phyloP scores from a whole-genome alignment of 176 grass and related monocot genomes.

The Urochloa ruziziensis region DNA sequence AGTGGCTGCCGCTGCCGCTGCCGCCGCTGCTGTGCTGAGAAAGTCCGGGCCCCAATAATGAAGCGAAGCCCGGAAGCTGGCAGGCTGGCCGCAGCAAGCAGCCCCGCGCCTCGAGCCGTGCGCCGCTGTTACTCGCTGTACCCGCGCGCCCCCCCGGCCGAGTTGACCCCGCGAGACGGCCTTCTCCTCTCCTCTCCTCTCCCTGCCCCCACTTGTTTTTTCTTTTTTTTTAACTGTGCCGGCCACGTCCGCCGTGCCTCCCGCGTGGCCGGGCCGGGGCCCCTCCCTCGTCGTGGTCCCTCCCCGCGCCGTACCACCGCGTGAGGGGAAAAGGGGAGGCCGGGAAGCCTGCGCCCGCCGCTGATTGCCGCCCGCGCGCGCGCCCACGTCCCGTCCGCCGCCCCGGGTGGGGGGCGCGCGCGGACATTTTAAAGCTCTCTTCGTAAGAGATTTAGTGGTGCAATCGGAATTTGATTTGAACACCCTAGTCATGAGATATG shows the following conservation, averaged over 20 bases:
- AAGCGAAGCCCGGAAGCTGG: constrained; percentile 26
- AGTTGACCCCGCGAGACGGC: constrained; percentile 24
- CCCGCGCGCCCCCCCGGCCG: neutral
- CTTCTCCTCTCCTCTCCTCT: neutral
- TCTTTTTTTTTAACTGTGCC: neutral
- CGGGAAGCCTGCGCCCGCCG: neutral
- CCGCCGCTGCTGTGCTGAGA: neutral
- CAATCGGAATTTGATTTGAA: too few relatives aligned
- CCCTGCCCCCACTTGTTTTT: too few relatives aligned
- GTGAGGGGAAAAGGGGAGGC: neutral
- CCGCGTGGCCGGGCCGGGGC: constrained; percentile 2
- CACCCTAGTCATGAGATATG: too few relatives aligned
- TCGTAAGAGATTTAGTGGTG: too few relatives aligned
- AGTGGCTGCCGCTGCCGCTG: constrained; percentile 14
- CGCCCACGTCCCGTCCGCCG: constrained; percentile 22
- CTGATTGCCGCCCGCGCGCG: neutral
- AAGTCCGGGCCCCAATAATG: constrained; percentile 49
- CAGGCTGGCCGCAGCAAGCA: neutral
- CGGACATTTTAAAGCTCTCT: too few relatives aligned
- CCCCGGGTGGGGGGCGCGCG: neutral
- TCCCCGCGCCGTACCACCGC: neutral
- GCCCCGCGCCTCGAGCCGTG: constrained; percentile 50
- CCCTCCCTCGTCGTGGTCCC: constrained; percentile 19
- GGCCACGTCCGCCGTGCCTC: constrained; percentile 30
- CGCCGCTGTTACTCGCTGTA: constrained; percentile 42